Percentiles rank a stretch among this genome's conserved stretches.
phyloP scores from a whole-genome alignment of 148 eudicot species.

The Silene latifolia region DNA sequence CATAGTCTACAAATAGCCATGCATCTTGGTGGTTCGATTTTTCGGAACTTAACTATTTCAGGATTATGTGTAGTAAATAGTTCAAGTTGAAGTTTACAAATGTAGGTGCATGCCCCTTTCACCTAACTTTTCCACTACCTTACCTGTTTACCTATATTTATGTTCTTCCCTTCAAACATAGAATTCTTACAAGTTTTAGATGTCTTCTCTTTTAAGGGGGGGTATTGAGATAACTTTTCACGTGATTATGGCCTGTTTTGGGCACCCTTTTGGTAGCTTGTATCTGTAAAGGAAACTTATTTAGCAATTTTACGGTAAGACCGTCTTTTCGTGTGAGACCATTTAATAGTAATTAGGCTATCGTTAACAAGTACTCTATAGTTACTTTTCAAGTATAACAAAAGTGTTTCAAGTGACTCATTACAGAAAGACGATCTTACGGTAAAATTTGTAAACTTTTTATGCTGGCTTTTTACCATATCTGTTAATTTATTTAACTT shows the following conservation, averaged over 20 bases:
- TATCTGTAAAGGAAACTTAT: no score
- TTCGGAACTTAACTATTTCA: background rate
- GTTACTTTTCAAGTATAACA: no score
- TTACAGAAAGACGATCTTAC: no score
- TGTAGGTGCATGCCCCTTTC: background rate
- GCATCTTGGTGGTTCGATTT: constrained; percentile 1
- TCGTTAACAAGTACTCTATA: no score
- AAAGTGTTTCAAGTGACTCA: no score
- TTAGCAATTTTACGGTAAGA: no score
- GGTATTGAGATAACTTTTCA: background rate
- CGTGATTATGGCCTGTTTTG: background rate
- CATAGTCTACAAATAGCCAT: background rate
- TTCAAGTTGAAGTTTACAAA: background rate
- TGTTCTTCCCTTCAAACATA: background rate
- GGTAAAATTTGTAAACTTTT: no score
- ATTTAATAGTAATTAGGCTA: no score
- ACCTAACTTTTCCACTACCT: background rate
- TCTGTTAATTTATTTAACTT: no score
- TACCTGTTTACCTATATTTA: background rate
- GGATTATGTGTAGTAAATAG: background rate
- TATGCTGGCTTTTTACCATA: no score
- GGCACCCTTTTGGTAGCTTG: background rate
- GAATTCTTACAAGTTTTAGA: background rate
- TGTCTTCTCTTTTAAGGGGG: background rate
- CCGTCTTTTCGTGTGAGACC: no score